Conservation (phyloP, 345 rosid genomes). For the Crucihimalaya himalaica region DNA sequence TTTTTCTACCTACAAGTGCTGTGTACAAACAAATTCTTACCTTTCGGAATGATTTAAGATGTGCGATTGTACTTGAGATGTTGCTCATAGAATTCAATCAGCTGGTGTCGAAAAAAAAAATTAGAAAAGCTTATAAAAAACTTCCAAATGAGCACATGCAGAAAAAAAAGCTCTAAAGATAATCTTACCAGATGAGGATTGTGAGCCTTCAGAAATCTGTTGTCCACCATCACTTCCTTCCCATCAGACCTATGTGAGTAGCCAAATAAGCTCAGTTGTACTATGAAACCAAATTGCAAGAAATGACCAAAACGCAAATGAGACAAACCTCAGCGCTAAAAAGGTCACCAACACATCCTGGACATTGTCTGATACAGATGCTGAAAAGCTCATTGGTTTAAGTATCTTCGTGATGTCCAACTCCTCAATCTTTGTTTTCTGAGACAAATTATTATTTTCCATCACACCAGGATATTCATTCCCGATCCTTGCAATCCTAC, state of each 20-base stretch:
- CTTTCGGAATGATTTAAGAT: slow-evolving; percentile 33
- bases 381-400: slow-evolving; percentile 69
- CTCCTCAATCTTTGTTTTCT: slow-evolving; percentile 47
- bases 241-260: slow-evolving; percentile 76
- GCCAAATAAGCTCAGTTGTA: not conserved
- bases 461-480: slow-evolving; percentile 46
- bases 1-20: slow-evolving; percentile 36
- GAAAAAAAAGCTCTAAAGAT: not conserved
- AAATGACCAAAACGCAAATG: not conserved
- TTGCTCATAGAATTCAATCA: slow-evolving; percentile 90
- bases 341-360: slow-evolving; percentile 85
- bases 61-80: slow-evolving; percentile 76
- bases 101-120: slow-evolving; percentile 43
- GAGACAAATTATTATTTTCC: slow-evolving; percentile 42
- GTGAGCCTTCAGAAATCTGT: slow-evolving; percentile 78
- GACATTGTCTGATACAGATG: slow-evolving; percentile 55
- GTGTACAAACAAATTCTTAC: slow-evolving; percentile 39
- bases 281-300: not conserved
- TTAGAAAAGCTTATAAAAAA: slow-evolving; percentile 6
- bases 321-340: slow-evolving; percentile 72
- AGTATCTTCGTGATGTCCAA: slow-evolving; percentile 63
- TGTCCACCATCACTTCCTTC: slow-evolving; percentile 80
- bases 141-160: slow-evolving; percentile 22
- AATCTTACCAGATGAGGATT: slow-evolving; percentile 82
- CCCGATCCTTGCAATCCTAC: slow-evolving; percentile 48